These are phyloP conservation scores for Phytophthora citrophthora DNA, from an alignment of 352 stramenopile genomes.

Conservation along the genomic window DNA sequence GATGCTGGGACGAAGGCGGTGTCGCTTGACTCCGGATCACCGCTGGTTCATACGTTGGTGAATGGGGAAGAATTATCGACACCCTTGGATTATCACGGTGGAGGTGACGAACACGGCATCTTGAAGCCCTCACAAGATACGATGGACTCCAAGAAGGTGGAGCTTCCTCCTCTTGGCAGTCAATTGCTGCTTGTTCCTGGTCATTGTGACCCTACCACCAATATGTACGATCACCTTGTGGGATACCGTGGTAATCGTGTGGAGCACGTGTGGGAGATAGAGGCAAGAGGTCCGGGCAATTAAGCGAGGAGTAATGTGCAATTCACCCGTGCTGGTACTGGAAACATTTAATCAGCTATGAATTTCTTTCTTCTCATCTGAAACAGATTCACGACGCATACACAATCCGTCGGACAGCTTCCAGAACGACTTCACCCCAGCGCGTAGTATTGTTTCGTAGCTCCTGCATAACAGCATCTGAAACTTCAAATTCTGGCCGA, in stretches of 20 bases:
- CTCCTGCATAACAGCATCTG: conserved; percentile 3
- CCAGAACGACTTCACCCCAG: conserved; percentile 18
- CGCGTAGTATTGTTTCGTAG: conserved; percentile 6
- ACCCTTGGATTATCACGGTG: conserved; percentile 59
- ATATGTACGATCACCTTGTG: conserved; percentile 80
- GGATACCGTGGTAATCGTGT: conserved; percentile 58
- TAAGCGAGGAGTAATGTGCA: conserved; percentile 8
- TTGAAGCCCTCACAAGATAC: conserved; percentile 34
- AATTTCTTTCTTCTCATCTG: too few relatives aligned
- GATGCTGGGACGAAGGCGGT: conserved; percentile 80
- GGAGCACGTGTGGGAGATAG: conserved; percentile 65
- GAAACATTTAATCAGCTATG: too few relatives aligned
- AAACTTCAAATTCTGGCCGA: conserved; percentile 20
- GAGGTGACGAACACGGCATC: conserved; percentile 76
- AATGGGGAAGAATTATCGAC: conserved; percentile 41
- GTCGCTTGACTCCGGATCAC: conserved; percentile 67
- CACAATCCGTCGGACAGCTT: conserved; percentile 16
- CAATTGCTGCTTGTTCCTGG: conserved; percentile 69
- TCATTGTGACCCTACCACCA: conserved; percentile 79
- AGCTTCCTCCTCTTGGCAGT: conserved; percentile 57
- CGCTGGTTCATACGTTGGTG: conserved; percentile 55
- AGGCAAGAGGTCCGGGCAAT: conserved; percentile 63
- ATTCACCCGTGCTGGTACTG: too few relatives aligned
- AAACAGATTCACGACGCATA: conserved; percentile 8
- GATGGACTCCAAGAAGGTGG: conserved; percentile 17